A percentile compares a stretch with the other conserved stretches of the same genome.
Evolutionary conservation across 2,329 filamentous ascomycete genomes (phyloP).

Genomic region (Aspergillus intermedius): DNA sequence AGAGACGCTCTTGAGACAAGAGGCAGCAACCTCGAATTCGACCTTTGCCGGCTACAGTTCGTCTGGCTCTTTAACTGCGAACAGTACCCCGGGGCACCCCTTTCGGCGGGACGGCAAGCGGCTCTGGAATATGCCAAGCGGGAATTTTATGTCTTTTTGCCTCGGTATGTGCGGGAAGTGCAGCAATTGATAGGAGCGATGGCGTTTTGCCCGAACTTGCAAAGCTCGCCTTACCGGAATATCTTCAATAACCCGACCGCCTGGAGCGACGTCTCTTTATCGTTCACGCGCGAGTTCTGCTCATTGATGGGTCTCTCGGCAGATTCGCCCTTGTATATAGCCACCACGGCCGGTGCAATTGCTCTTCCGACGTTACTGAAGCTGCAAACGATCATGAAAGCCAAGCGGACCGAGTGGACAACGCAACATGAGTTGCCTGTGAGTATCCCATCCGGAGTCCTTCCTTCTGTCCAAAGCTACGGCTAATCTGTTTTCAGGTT

Average conservation of each 20-base stretch:
- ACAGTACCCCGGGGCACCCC: conserved; percentile 45
- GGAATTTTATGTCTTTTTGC: conserved; percentile 68
- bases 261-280: conserved; percentile 77
- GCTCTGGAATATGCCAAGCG: conserved; percentile 70
- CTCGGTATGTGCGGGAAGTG: conserved; percentile 70
- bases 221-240: conserved; percentile 67
- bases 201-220: conserved; percentile 68
- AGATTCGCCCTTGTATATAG: conserved; percentile 86
- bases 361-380: conserved; percentile 85
- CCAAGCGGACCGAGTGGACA: conserved; percentile 92
- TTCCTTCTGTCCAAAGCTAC: conserved; percentile 43
- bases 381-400: conserved; percentile 76
- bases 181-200: conserved; percentile 75
- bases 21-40: conserved; percentile 91
- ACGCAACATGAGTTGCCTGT: conserved; percentile 84
- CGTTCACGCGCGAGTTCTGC: conserved; percentile 93
- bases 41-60: conserved; percentile 83
- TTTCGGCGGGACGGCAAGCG: conserved; percentile 28
- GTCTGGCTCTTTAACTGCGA: conserved; percentile 77
- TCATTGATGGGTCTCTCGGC: conserved; percentile 82
- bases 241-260: conserved; percentile 69
- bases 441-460: conserved; percentile 31
- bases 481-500: conserved; percentile 36
- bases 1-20: conserved; percentile 65
- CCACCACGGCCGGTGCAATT: conserved; percentile 85